Base-by-base conservation (phyloP, 2,329 filamentous ascomycete species). In the Stromatinia cepivora region DNA sequence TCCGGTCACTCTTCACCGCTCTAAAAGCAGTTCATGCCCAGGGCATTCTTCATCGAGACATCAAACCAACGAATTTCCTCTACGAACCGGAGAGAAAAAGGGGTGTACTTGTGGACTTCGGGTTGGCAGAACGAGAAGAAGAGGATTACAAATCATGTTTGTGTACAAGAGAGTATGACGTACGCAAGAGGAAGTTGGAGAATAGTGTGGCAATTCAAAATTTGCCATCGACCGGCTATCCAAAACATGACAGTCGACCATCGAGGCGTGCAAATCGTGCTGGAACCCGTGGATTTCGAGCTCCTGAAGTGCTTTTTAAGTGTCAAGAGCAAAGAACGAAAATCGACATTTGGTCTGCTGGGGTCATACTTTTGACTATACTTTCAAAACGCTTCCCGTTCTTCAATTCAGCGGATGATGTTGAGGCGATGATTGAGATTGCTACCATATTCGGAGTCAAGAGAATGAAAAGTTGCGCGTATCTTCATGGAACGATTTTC, bases 371-470 rank as follows among this genome's bases (percentile, higher is more conserved):
- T 3, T 84, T 99, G n/a, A 99, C 95, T 0, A 91, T 99, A 72
- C 84, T 99, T 20, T 94, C 92, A 53, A 91, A 91, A 69, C 89
- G 95, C 5, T 99, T 99, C 76, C 95, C 95, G 1, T 99, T 99
- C 81, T 99, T 99, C 85, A 97, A 99, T 81, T 97, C 92, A 58
- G 91, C 93, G n/a, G 95, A 99, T 79, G 95, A 99, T 76, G 91
- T 99, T 61, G 95, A 99, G 78, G 95, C 95, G 65, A 91, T 97
- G 86, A 94, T 99, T 74, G 95, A 99, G 80, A 96, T 99, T 74
- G 92, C 94, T 48, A 97, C 93, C 70, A 97, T 99, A 71, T 97
- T 98, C 79, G 95, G 95, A 63, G 85, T 86, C 54, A 89, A 87
- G 77, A 88, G 90, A 70, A 98, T 99, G 94, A 92, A 90, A 77